Evolutionary conservation across 257 asterid species (phyloP), one percentile per base, ranked within the genome.

Genomic region (Scutellaria barbata): DNA sequence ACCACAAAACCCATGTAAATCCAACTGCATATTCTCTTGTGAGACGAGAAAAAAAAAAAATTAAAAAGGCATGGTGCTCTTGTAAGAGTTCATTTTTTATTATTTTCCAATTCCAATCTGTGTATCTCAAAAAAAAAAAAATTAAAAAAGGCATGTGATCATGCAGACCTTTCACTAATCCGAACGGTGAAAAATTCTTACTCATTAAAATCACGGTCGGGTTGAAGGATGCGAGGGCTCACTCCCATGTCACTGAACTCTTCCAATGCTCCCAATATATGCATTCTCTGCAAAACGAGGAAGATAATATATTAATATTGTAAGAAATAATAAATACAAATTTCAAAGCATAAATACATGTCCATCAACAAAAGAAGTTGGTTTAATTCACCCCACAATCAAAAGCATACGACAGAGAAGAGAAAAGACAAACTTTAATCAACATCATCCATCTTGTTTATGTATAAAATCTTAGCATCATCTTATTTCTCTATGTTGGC

Each of bases 141-240:
- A n/a, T n/a, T n/a, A n/a, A n/a, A n/a, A n/a, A n/a, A n/a, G n/a
- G n/a, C n/a, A n/a, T n/a, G n/a, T n/a, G 70, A 18, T 33, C 11
- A 63, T 11, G 73, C 57, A 59, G 35, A 69, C 50, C 16, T 48
- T 50, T 56, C 69, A 65, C 50, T 33, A 14, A 45, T 8, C 10
- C 46, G 43, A 66, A 52, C 42, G 51, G 71, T 64, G 39, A 65
- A 72, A 72, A 53, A 56, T 33, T 57, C 98, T 85, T 87, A 94
- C 98, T 86, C 97, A 25, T 85, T 93, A 80, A 90, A 93, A 76
- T 90, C 96, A 54, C 90, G 96, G 54, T 81, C 86, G 18, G 66
- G 62, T 71, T 81, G 84, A 81, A 87, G 95, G 67, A 85, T 70
- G 75, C 81, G 70, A 17, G 80, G 48, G 62, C 62, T 82, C 57